These are phyloP conservation scores for Lithocarpus polystachyus DNA, from an alignment of 306 rosid genomes.

Conservation along the genomic window DNA sequence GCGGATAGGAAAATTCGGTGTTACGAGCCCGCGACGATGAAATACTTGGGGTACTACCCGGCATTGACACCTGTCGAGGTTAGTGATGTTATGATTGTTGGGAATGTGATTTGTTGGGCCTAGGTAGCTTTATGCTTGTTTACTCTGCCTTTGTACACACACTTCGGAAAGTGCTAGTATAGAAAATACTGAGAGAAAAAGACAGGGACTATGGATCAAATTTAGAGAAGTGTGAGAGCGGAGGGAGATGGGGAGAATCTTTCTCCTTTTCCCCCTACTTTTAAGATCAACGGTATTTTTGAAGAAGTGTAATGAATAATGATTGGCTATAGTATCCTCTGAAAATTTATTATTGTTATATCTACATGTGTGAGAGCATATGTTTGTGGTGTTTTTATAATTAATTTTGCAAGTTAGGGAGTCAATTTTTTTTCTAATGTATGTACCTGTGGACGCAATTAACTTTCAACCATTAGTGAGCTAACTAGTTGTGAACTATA, in stretches of 20 bases:
- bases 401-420: neutral
- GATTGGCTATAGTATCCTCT: neutral
- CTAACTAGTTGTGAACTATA: neutral
- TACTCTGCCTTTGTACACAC: neutral
- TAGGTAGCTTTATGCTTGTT: neutral
- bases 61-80: conserved; percentile 77
- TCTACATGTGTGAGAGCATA: neutral
- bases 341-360: neutral
- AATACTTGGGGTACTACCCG: conserved; percentile 77
- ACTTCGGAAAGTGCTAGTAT: neutral
- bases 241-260: neutral
- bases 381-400: neutral
- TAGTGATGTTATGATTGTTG: conserved; percentile 27
- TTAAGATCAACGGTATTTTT: neutral
- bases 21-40: conserved; percentile 96
- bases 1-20: conserved; percentile 72
- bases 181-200: neutral
- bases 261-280: neutral
- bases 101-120: neutral
- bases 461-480: neutral
- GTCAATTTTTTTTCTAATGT: neutral
- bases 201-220: neutral
- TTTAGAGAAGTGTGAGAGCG: neutral
- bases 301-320: neutral
- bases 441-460: neutral